phyloP scores from a whole-genome alignment of 306 rosid species.

The Pyrus betulifolia region DNA sequence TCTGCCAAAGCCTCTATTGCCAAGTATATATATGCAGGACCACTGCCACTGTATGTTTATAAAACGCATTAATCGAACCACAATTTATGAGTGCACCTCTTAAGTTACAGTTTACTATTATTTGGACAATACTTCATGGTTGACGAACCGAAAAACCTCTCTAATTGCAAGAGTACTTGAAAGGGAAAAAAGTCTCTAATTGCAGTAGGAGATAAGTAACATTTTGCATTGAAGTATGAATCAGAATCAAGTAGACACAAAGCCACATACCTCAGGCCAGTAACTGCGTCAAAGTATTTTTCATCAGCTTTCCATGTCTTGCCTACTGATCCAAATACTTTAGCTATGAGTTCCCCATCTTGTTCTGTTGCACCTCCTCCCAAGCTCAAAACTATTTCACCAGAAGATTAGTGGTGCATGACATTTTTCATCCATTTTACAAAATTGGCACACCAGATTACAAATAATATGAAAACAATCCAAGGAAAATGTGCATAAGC shows the following conservation, averaged over 20 bases:
- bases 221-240: neutral
- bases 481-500: neutral
- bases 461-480: neutral
- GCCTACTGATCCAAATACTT: conserved; percentile 84
- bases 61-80: neutral
- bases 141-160: neutral
- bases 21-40: conserved; percentile 85
- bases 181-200: neutral
- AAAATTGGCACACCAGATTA: neutral
- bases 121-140: neutral
- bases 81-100: neutral
- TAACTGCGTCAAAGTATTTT: conserved; percentile 79
- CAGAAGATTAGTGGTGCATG: conserved; percentile 6
- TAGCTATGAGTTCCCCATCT: conserved; percentile 59
- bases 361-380: conserved; percentile 75
- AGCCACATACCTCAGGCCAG: conserved; percentile 72
- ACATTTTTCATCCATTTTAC: neutral
- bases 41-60: conserved; percentile 67
- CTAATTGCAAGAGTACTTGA: neutral
- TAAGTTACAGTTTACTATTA: neutral
- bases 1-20: conserved; percentile 98
- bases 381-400: conserved; percentile 55
- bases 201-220: neutral
- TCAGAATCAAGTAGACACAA: neutral
- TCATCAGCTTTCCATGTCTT: conserved; percentile 87